These are phyloP conservation scores for Cercospora zeae-maydis DNA, from an alignment of 2,329 filamentous ascomycete genomes.

Conservation along the genomic window DNA sequence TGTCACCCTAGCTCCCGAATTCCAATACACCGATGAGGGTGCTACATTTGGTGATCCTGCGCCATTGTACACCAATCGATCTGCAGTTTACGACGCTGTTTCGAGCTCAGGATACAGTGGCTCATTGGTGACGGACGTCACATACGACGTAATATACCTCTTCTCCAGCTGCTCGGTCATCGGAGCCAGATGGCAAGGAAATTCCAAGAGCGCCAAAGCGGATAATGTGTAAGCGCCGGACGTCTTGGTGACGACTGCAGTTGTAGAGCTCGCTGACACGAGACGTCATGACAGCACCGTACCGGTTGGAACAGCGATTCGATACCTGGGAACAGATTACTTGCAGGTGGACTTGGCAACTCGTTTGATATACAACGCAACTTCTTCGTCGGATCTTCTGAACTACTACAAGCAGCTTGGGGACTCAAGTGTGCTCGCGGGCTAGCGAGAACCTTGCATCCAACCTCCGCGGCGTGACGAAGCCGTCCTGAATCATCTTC, in stretches of 20 bases:
- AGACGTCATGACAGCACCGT: slow-evolving; percentile 4
- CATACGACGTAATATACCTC: slow-evolving; percentile 4
- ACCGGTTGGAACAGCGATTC: slow-evolving; percentile 9
- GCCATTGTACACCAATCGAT: slow-evolving; percentile 7
- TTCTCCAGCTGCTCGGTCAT: slow-evolving; percentile 11
- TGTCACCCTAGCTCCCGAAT: slow-evolving; percentile 4
- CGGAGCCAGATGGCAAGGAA: slow-evolving; percentile 11
- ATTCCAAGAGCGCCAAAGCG: slow-evolving; percentile 8
- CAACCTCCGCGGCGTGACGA: too few species aligned
- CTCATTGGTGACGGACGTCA: slow-evolving; percentile 12
- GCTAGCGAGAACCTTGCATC: too few species aligned
- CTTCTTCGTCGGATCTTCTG: slow-evolving; percentile 6
- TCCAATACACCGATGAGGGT: slow-evolving; percentile 14
- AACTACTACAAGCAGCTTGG: slow-evolving; percentile 16
- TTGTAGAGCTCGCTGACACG: not conserved
- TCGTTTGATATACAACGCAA: slow-evolving; percentile 15
- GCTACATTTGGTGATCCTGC: slow-evolving; percentile 13
- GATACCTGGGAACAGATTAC: slow-evolving; percentile 13
- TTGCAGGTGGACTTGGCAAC: slow-evolving; percentile 12
- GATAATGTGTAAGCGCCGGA: slow-evolving; percentile 8
- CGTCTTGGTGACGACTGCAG: not conserved
- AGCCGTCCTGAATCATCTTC: too few species aligned
- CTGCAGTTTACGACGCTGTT: slow-evolving; percentile 8
- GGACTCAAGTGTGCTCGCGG: not conserved
- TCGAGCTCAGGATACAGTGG: slow-evolving; percentile 7